phyloP scores from a whole-genome alignment of 495 filamentous ascomycete genomes.

The Parathielavia hyrcaniae region DNA sequence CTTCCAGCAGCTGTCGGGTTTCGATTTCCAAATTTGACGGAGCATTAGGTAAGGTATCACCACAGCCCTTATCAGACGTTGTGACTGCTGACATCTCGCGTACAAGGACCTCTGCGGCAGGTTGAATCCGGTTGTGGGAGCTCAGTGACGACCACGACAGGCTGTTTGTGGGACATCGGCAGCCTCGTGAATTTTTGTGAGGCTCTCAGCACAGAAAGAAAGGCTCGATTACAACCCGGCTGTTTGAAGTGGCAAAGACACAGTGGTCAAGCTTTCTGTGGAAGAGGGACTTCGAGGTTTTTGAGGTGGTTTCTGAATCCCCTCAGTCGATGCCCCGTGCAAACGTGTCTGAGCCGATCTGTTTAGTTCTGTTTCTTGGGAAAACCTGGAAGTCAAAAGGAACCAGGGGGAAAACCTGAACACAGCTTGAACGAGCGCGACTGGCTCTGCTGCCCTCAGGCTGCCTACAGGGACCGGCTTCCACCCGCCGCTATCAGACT shows the following conservation, averaged over 20 bases:
- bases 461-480: neutral
- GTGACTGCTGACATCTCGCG: constrained; percentile 4
- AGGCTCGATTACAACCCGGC: neutral
- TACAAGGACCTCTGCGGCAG: neutral
- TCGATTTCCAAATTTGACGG: neutral
- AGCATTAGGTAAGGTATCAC: neutral
- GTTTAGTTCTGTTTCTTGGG: no score
- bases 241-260: neutral
- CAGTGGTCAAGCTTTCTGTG: neutral
- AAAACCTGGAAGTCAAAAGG: no score
- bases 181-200: neutral
- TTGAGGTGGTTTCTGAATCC: neutral
- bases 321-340: neutral
- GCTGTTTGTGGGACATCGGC: neutral
- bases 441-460: neutral
- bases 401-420: neutral
- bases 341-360: neutral
- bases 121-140: neutral
- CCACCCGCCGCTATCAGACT: no score
- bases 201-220: neutral
- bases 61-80: neutral
- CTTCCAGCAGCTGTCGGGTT: neutral
- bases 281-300: neutral
- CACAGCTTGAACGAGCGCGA: neutral
- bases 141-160: neutral